Evolutionary conservation across 1,284 basidiomycete species (phyloP).

Genomic region (Caloboletus firmus): DNA sequence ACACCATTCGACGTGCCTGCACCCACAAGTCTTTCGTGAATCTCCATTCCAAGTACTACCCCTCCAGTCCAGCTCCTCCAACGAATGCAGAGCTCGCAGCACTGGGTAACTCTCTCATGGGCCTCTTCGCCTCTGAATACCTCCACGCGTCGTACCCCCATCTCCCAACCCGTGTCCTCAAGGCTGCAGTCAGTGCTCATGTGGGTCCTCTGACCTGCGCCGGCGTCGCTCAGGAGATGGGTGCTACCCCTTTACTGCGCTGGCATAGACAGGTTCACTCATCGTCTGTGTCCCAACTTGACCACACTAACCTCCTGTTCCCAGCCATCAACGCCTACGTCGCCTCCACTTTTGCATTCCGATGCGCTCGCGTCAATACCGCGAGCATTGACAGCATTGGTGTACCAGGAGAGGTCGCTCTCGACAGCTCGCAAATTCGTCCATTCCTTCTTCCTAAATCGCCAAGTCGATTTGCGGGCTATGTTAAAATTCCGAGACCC

Average conservation of each 20-base stretch:
- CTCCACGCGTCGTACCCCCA: conserved; percentile 85
- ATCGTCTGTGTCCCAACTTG: neutral
- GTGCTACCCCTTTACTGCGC: conserved; percentile 63
- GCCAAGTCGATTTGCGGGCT: conserved; percentile 76
- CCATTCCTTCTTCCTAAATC: conserved; percentile 81
- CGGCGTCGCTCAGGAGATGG: conserved; percentile 81
- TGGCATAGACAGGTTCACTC: conserved; percentile 67
- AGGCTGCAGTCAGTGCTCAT: conserved; percentile 87
- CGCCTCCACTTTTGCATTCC: conserved; percentile 56
- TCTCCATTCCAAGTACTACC: conserved; percentile 55
- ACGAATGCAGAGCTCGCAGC: conserved; percentile 80
- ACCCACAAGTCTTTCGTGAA: conserved; percentile 78
- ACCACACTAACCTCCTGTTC: conserved; percentile 10
- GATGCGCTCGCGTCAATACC: conserved; percentile 79
- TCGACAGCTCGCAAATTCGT: conserved; percentile 80
- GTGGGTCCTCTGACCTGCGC: conserved; percentile 86
- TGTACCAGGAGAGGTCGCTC: conserved; percentile 78
- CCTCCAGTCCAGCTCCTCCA: conserved; percentile 50
- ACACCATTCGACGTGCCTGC: conserved; percentile 67
- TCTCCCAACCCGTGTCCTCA: conserved; percentile 86
- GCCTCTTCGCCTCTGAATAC: conserved; percentile 88
- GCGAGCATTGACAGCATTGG: conserved; percentile 72
- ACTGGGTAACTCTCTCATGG: conserved; percentile 89
- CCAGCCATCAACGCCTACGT: conserved; percentile 49
- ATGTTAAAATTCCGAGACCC: conserved; percentile 92